Evolutionary conservation across 108 stramenopile species (phyloP), one percentile per base, ranked within the genome.

Genomic region (Stephanodiscus triporus): DNA sequence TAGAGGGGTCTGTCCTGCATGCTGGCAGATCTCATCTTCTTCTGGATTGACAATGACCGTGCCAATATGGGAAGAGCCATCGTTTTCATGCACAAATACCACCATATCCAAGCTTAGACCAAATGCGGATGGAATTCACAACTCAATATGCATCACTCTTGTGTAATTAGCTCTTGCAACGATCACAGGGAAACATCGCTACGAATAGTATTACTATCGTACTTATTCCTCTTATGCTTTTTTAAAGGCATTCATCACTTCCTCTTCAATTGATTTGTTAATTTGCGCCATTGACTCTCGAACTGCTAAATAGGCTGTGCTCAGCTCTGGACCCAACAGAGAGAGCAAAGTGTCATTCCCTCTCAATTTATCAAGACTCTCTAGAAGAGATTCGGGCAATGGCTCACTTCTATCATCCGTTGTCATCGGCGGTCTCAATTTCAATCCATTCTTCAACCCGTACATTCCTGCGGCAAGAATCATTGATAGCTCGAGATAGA

Each of bases 401-500:
- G 66, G 43, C 2, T 54, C 66, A 45, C 20, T 54, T 13, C 27
- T 48, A 71, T 27, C 42, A 37, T 34, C 53, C 10, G 56, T 43
- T 19, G 60, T 51, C 54, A 72, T 38, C 77, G 49, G 45, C 47
- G 88, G 86, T 24, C 93, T 70, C 59, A 94, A 55, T 20, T 47
- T 66, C 29, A 63, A 26, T 34, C 67, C 17, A 17, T 75, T 29
- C 17, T 54, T 77, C 36, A 94, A 84, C 0, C 93, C 93, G 26
- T 88, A 63, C 76, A 94, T 58, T 61, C 93, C 93, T 16, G 86
- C 59, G 20, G 76, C 79, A 37, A 94, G 47, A 20, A 92, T 75
- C 34, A 70, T 82, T 14, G 89, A 84, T 56, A 94, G 53, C 36
- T 84, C 88, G 13, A 94, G 57, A 62, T 94, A 91, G 51, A 88